These are phyloP conservation scores for Verticillium klebahnii DNA, from an alignment of 2,329 filamentous ascomycete species.

Conservation along the genomic window DNA sequence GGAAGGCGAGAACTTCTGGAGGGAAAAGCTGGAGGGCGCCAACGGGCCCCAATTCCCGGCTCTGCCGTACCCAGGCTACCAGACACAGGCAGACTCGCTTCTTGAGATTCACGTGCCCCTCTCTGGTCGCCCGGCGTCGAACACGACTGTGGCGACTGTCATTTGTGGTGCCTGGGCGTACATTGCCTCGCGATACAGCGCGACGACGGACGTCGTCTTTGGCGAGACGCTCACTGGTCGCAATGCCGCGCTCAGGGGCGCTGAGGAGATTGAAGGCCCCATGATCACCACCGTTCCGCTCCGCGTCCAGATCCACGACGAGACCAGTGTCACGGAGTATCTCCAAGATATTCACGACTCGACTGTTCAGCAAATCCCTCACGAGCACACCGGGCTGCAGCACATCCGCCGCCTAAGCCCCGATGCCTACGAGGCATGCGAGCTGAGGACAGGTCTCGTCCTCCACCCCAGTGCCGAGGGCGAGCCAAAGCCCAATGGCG, in stretches of 20 bases:
- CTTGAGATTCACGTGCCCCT: conserved; percentile 46
- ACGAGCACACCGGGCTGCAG: conserved; percentile 60
- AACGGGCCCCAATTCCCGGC: conserved; percentile 42
- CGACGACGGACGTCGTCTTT: conserved; percentile 49
- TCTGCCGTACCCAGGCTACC: conserved; percentile 41
- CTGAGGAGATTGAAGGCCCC: conserved; percentile 53
- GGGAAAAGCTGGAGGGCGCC: conserved; percentile 38
- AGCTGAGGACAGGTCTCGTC: conserved; percentile 50
- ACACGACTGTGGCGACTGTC: conserved; percentile 48
- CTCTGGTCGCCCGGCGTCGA: conserved; percentile 24
- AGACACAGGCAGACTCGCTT: conserved; percentile 46
- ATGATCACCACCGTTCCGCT: conserved; percentile 59
- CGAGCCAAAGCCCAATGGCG: conserved; percentile 12
- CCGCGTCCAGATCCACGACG: conserved; percentile 39
- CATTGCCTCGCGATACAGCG: conserved; percentile 47
- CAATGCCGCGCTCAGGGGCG: conserved; percentile 40
- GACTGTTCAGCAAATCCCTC: conserved; percentile 52
- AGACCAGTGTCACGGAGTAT: conserved; percentile 42
- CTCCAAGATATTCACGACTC: conserved; percentile 52
- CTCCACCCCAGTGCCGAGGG: conserved; percentile 41
- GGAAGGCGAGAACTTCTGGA: conserved; percentile 42
- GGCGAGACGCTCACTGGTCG: conserved; percentile 57
- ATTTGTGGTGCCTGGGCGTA: conserved; percentile 57
- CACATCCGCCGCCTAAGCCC: conserved; percentile 53
- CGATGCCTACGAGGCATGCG: conserved; percentile 50